Conservation (phyloP, 495 filamentous ascomycete genomes). For the Aspergillus sclerotiicarbonarius region DNA sequence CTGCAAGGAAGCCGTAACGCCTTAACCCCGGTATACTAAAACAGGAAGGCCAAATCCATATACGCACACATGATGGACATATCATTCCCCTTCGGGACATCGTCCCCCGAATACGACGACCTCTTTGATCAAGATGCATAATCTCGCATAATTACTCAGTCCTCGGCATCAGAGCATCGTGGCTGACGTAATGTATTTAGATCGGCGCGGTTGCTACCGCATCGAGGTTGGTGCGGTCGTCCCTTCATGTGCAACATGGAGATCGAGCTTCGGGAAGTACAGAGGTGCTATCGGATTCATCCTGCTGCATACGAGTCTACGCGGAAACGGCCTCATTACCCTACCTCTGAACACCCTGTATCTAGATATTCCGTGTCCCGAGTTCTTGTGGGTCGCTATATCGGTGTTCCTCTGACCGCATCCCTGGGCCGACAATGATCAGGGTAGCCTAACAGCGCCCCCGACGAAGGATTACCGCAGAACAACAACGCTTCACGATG, state of each 20-base stretch:
- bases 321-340: not conserved
- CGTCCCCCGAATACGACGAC: not conserved
- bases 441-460: slow-evolving; percentile 21
- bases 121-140: not conserved
- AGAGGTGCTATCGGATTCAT: slow-evolving; percentile 2
- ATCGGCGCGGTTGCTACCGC: not conserved
- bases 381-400: too few relatives aligned
- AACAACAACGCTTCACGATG: slow-evolving; percentile 51
- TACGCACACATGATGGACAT: too few relatives aligned
- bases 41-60: too few relatives aligned
- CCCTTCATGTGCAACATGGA: slow-evolving; percentile 8
- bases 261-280: not conserved
- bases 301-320: not conserved
- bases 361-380: not conserved
- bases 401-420: not conserved
- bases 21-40: too few relatives aligned
- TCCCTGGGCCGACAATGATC: slow-evolving; percentile 17
- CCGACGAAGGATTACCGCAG: slow-evolving; percentile 10
- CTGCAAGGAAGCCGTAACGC: too few relatives aligned
- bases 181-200: slow-evolving; percentile 1
- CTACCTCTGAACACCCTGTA: too few relatives aligned
- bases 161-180: not conserved
- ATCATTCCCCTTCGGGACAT: not conserved
- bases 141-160: not conserved
- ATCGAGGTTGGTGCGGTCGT: not conserved